Evolutionary conservation across 2,329 filamentous ascomycete genomes (phyloP).

Genomic region (Tolypocladium pustulatum): DNA sequence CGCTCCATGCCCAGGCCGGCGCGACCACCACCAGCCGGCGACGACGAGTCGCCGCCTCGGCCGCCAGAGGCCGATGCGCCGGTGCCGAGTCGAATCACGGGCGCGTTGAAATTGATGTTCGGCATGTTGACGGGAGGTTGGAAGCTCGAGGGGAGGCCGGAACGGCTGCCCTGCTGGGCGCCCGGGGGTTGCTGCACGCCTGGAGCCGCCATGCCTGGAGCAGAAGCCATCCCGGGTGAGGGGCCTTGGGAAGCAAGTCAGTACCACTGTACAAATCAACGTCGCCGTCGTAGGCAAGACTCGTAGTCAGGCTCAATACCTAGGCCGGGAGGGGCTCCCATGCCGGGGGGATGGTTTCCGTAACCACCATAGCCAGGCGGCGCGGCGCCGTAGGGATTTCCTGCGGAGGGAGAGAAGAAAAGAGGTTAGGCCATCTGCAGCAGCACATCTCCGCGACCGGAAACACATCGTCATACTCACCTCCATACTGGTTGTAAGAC

Average conservation of each 20-base stretch:
- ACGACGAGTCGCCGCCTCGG: slow-evolving; percentile 29
- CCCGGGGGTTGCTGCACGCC: slow-evolving; percentile 63
- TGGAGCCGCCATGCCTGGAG: slow-evolving; percentile 70
- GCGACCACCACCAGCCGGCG: slow-evolving; percentile 24
- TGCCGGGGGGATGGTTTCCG: slow-evolving; percentile 51
- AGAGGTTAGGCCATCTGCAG: slow-evolving; percentile 1
- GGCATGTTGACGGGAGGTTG: slow-evolving; percentile 86
- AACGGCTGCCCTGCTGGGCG: slow-evolving; percentile 65
- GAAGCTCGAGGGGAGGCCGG: slow-evolving; percentile 72
- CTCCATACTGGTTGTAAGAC: slow-evolving; percentile 53
- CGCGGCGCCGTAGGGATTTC: slow-evolving; percentile 60
- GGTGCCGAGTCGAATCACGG: slow-evolving; percentile 87
- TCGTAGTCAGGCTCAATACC: slow-evolving; percentile 40
- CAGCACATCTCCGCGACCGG: background rate
- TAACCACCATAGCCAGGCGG: slow-evolving; percentile 66
- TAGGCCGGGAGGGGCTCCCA: slow-evolving; percentile 73
- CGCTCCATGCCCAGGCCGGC: slow-evolving; percentile 51
- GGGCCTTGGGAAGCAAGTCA: slow-evolving; percentile 38
- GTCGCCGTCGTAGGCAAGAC: background rate
- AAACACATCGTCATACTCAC: slow-evolving; percentile 18
- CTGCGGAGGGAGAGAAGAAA: slow-evolving; percentile 3
- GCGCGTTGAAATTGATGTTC: slow-evolving; percentile 96
- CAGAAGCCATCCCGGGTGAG: slow-evolving; percentile 69
- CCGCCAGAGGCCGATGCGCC: slow-evolving; percentile 46
- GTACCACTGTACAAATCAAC: background rate